Base-by-base conservation (phyloP, 208 protist genomes). In the Acanthamoeba lenticulata region DNA sequence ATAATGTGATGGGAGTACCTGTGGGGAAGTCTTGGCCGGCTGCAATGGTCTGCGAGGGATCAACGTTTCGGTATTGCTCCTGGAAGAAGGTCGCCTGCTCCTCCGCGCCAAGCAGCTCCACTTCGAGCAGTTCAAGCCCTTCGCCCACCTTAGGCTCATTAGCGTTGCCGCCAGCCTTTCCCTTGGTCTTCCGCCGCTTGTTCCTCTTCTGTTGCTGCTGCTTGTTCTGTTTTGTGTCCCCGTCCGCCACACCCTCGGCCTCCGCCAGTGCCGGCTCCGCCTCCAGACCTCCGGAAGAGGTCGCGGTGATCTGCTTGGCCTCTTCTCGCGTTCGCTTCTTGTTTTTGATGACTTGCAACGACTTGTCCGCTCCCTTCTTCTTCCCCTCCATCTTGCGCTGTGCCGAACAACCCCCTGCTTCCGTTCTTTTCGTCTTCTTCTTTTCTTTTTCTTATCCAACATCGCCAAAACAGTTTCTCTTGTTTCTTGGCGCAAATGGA, bases 21-120 rank as follows among this genome's bases (percentile, higher is more conserved):
- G 36, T 49, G 72, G 72, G 72, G 13, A 83, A 11, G 34, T 32
- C 0, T 21, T 44, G 13, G 38, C 42, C 42, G 40, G 40, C 72
- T 32, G 72, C 44, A 38, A 44, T 49, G 72, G 19, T 34, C 9
- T 32, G 72, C 21, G 34, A 49, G 72, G 34, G 72, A n/a, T 83
- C 40, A n/a, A 29, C 27, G 32, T 21, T 72, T 32, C 72, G 72
- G 42, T 83, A 83, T 38, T 83, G 72, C 9, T 32, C 42, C 40
- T 52, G 72, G 72, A 83, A 83, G 72, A 83, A 83, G 72, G 27
- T 49, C 15, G 72, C 72, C 42, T 83, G 72, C 40, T 83, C 72
- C 27, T 83, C 72, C 21, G 72, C 21, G 19, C 72, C 72, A n/a
- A 83, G 72, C 13, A 83, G 72, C 72, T 83, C 72, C 3, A 38